phyloP scores from a whole-genome alignment of 306 rosid genomes.

The Begonia loranthoides region DNA sequence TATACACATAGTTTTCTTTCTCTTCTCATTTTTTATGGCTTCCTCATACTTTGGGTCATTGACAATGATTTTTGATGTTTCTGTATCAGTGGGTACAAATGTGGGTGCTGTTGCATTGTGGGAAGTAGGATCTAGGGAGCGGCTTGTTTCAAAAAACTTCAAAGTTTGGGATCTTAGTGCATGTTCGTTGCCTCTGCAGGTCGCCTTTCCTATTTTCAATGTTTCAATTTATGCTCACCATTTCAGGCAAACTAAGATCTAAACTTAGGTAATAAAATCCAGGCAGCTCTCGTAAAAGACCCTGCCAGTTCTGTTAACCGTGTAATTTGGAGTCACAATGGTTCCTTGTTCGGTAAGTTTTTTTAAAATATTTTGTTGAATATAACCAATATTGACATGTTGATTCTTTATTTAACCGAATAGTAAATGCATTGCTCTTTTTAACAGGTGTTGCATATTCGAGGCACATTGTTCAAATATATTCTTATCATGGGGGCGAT shows the following conservation, averaged over 20 bases:
- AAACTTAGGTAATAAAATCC: conserved; percentile 23
- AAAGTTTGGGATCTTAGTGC: conserved; percentile 92
- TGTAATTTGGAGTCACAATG: conserved; percentile 96
- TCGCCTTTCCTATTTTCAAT: conserved; percentile 9
- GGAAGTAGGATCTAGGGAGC: conserved; percentile 92
- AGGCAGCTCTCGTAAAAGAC: conserved; percentile 90
- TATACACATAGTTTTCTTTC: conserved; percentile 11
- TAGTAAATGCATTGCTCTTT: background rate
- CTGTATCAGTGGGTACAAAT: conserved; percentile 75
- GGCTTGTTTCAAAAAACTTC: conserved; percentile 59
- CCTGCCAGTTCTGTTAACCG: conserved; percentile 89
- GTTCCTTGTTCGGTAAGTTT: conserved; percentile 71
- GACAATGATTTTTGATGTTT: conserved; percentile 6
- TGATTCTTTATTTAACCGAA: background rate
- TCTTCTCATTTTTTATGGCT: background rate
- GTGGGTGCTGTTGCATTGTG: conserved; percentile 89
- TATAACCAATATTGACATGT: background rate
- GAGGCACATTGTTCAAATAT: conserved; percentile 90
- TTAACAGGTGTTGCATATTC: conserved; percentile 82
- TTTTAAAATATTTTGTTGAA: conserved; percentile 5
- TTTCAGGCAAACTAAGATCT: conserved; percentile 1
- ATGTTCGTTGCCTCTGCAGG: conserved; percentile 91
- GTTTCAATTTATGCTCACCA: background rate
- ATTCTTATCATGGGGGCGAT: conserved; percentile 59
- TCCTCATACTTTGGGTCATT: conserved; percentile 2